Evolutionary conservation across 768 basidiomycete genomes (phyloP).

Genomic region (Tylopilus subfusipes): DNA sequence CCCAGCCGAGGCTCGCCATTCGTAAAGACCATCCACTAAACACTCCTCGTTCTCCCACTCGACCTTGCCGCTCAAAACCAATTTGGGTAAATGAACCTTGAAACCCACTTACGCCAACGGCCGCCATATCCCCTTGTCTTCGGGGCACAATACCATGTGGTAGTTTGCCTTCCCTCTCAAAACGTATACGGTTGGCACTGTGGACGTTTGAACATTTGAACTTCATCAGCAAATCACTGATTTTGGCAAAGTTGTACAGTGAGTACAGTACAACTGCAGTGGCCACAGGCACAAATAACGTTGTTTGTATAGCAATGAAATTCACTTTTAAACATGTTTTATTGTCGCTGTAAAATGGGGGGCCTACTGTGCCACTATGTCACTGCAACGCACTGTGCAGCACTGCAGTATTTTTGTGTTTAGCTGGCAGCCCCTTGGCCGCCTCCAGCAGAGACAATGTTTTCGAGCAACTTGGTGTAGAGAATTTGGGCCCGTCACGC

Average conservation of each 20-base stretch:
- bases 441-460: conserved; percentile 65
- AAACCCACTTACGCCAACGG: conserved; percentile 49
- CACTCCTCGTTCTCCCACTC: conserved; percentile 51
- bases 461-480: conserved; percentile 57
- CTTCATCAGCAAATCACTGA: no score
- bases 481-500: conserved; percentile 66
- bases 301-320: no score
- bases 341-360: no score
- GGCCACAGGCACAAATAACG: no score
- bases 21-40: conserved; percentile 5
- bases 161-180: conserved; percentile 48
- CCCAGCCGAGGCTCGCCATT: neutral
- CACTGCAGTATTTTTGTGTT: no score
- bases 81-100: conserved; percentile 65
- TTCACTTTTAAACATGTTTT: no score
- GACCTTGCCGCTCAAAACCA: conserved; percentile 59
- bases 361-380: no score
- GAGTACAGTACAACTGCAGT: no score
- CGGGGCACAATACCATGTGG: conserved; percentile 62
- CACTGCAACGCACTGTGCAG: no score
- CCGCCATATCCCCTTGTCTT: conserved; percentile 65
- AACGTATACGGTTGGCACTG: conserved; percentile 53
- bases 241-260: no score
- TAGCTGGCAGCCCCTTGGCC: no score
- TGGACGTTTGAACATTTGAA: conserved; percentile 48